Conservation (phyloP, 1,139 yeast genomes). For the Geotrichum reessii region DNA sequence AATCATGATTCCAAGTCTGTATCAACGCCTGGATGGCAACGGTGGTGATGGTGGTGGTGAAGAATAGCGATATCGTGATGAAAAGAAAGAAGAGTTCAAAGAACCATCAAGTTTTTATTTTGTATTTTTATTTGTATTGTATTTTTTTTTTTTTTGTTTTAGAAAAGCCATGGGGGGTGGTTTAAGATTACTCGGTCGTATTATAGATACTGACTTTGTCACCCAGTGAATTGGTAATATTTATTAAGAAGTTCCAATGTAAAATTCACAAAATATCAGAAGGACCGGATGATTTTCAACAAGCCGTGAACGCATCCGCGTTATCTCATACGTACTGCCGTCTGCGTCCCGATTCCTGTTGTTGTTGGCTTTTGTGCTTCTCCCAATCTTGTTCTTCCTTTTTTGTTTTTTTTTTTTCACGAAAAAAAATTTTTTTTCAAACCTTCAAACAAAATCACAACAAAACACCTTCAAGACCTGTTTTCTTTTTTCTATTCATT, state of each 20-base stretch:
- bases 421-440: background rate
- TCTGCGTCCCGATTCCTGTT: background rate
- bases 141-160: background rate
- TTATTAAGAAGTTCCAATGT: too few species aligned
- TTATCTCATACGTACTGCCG: background rate
- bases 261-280: background rate
- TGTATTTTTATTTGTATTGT: too few species aligned
- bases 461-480: background rate
- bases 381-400: background rate
- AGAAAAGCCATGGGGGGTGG: background rate
- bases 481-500: background rate
- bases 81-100: background rate
- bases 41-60: background rate
- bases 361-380: background rate
- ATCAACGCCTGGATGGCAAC: background rate
- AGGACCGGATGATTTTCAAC: background rate
- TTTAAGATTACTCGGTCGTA: background rate
- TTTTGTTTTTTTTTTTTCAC: background rate
- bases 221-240: background rate
- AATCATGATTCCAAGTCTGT: background rate
- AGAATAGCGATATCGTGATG: background rate
- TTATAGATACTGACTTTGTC: background rate
- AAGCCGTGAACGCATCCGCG: background rate
- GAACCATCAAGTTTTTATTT: background rate
- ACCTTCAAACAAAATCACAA: background rate